Conservation (phyloP, 495 filamentous ascomycete species). For the Neurospora cerealis region DNA sequence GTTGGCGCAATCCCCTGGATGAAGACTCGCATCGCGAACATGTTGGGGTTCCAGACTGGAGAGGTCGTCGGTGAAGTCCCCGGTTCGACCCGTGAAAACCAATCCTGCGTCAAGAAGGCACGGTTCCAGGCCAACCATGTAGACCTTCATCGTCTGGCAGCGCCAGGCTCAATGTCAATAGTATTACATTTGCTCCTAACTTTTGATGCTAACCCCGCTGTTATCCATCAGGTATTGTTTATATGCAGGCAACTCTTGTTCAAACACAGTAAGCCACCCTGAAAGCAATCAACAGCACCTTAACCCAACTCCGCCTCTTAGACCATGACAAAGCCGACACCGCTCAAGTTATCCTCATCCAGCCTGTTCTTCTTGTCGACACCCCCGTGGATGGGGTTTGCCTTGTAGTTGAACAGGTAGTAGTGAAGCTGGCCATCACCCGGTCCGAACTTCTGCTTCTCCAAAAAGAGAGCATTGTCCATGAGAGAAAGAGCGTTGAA, state of each 20-base stretch:
- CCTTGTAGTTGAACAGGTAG: conserved; percentile 94
- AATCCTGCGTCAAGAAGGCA: neutral
- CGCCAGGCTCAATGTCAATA: neutral
- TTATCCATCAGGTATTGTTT: neutral
- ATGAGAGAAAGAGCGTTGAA: conserved; percentile 91
- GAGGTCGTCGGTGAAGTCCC: neutral
- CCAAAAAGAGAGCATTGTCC: conserved; percentile 88
- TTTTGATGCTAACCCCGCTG: neutral
- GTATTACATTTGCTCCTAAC: neutral
- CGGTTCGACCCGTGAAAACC: neutral
- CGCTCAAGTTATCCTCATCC: conserved; percentile 67
- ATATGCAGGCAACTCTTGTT: neutral
- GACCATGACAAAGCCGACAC: conserved; percentile 82
- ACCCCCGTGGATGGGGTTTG: conserved; percentile 69
- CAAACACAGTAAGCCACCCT: neutral
- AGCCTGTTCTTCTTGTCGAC: conserved; percentile 66
- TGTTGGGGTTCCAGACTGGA: neutral
- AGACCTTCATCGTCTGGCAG: neutral
- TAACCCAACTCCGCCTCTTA: conserved; percentile 18
- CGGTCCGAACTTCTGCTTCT: conserved; percentile 83
- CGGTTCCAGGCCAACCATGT: neutral
- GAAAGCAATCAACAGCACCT: neutral
- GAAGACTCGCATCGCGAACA: neutral
- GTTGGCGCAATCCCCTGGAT: neutral
- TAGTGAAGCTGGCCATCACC: conserved; percentile 92